A percentile compares a stretch with the other conserved stretches of the same genome.
phyloP scores from a whole-genome alignment of 805 yeast species.

The Saturnispora besseyi region DNA sequence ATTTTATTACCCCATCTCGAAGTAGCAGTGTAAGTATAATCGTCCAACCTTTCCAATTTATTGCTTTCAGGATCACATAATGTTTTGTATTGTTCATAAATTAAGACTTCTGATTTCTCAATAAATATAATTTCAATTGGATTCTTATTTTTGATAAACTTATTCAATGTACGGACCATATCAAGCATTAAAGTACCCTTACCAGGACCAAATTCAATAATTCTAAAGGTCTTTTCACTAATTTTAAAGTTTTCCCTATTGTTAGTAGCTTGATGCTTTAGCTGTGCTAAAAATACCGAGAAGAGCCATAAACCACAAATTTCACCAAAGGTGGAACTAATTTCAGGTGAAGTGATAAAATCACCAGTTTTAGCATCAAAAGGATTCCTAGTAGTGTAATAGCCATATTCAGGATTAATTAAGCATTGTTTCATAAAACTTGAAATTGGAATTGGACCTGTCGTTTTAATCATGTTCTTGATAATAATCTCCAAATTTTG shows the following conservation, averaged over 20 bases:
- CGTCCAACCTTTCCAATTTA: slow-evolving; percentile 22
- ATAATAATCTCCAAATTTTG: slow-evolving; percentile 26
- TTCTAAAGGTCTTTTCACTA: slow-evolving; percentile 31
- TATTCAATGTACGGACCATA: slow-evolving; percentile 39
- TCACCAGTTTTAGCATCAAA: slow-evolving; percentile 47
- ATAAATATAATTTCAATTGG: slow-evolving; percentile 45
- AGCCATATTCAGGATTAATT: slow-evolving; percentile 68
- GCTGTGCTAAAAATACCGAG: slow-evolving; percentile 49
- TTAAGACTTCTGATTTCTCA: slow-evolving; percentile 63
- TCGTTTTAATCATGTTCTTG: slow-evolving; percentile 45
- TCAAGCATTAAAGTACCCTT: slow-evolving; percentile 72
- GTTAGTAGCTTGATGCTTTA: slow-evolving; percentile 31
- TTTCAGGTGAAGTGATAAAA: slow-evolving; percentile 80
- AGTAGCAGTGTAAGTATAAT: slow-evolving; percentile 28
- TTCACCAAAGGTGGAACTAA: slow-evolving; percentile 81
- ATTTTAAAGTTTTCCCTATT: slow-evolving; percentile 18
- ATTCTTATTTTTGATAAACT: slow-evolving; percentile 27
- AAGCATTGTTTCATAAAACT: slow-evolving; percentile 76
- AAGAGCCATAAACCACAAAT: slow-evolving; percentile 69
- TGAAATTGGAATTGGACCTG: slow-evolving; percentile 70
- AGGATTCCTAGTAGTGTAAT: slow-evolving; percentile 72
- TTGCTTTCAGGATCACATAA: slow-evolving; percentile 33
- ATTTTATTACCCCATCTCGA: slow-evolving; percentile 47
- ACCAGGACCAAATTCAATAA: slow-evolving; percentile 83
- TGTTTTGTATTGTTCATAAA: slow-evolving; percentile 43